Evolutionary conservation across 192 early-diverging fungal species (phyloP), one percentile per base, ranked within the genome.

Genomic region (Paraglomus occultum): DNA sequence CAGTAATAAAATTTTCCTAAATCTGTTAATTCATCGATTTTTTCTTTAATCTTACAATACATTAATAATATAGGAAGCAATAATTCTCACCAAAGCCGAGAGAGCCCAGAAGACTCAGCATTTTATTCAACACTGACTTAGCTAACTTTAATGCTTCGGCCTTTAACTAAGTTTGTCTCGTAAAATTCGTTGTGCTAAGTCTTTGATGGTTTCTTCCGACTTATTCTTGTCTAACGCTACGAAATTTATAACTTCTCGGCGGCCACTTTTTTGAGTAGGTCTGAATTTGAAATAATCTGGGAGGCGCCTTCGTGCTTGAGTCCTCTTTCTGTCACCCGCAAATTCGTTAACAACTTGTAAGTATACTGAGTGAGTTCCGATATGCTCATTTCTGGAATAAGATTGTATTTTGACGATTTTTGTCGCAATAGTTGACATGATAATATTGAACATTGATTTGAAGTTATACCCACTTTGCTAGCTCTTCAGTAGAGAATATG

Each of bases 371-470:
- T 49, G 18, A 64, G 18, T 22, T 64, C 17, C 6, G 46, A 22
- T 49, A 46, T 4, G 38, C 18, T 22, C 8, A 8, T 64, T 18
- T 64, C 38, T 6, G 15, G 12, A 15, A 8, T 64, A 43, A 64
- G 46, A 50, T 64, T 64, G 62, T 64, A 64, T 64, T 64, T 64
- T 17, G 38, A 64, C 62, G 8, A 64, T 64, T 64, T 64, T 64
- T 1, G 62, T 64, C 49, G 20, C 20, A 20, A 64, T 48, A 0
- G 62, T 46, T 64, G 45, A 64, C 62, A 64, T 64, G 20, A 20
- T 49, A 11, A 11, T 64, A 64, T 64, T 20, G 31, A 11, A 1
- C 38, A 64, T 64, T 48, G 18, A 31, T 64, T 49, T n/a, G n/a
- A 64, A 6, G 20, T 64, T 64, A 49, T 64, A 64, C 50, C 38